Percentiles rank a stretch among this genome's conserved stretches.
phyloP scores from a whole-genome alignment of 1,284 basidiomycete species.

The Rhodotorula sp. region DNA sequence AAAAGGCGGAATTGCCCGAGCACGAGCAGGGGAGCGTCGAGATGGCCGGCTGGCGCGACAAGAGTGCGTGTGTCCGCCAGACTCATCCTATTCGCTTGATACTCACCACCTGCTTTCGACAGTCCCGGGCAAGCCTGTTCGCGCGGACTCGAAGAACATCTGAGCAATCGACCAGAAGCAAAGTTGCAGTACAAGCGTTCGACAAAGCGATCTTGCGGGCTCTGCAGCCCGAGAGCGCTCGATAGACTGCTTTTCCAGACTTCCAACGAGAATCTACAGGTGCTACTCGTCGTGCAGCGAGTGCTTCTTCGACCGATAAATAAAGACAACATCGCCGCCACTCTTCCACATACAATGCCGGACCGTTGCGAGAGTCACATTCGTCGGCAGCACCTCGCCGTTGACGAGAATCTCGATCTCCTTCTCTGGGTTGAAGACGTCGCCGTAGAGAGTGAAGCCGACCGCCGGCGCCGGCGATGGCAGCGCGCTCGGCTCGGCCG shows the following conservation, averaged over 20 bases:
- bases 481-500: no score
- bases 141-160: no score
- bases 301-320: slow-evolving; percentile 58
- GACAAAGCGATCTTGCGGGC: no score
- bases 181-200: no score
- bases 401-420: slow-evolving; percentile 84
- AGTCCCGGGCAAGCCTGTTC: slow-evolving; percentile 28
- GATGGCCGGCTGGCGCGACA: slow-evolving; percentile 22
- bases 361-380: slow-evolving; percentile 84
- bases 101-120: not conserved
- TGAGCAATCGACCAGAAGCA: no score
- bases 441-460: slow-evolving; percentile 17
- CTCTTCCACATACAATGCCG: slow-evolving; percentile 82
- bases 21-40: slow-evolving; percentile 6
- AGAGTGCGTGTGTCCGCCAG: slow-evolving; percentile 1
- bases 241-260: no score
- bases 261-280: not conserved
- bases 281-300: not conserved
- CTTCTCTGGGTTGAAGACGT: slow-evolving; percentile 60
- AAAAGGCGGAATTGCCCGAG: slow-evolving; percentile 1
- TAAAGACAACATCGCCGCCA: slow-evolving; percentile 73
- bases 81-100: not conserved
- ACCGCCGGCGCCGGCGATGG: not conserved
- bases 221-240: no score
- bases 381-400: slow-evolving; percentile 69